Evolutionary conservation across 257 asterid genomes (phyloP), one percentile per base, ranked within the genome.

Genomic region (Scutellaria barbata): DNA sequence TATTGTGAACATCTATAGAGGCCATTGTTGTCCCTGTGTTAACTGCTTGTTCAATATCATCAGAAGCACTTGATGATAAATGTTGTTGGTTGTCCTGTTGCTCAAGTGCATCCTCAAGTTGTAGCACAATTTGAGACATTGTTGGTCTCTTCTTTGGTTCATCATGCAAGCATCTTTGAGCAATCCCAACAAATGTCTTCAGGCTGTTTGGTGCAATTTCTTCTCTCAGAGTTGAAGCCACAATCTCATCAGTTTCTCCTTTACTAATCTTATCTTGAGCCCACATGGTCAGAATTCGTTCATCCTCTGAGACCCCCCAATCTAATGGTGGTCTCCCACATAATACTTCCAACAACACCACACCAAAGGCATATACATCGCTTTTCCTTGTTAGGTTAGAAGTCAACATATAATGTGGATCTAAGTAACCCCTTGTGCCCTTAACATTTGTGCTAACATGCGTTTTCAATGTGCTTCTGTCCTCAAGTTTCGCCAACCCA

Each of bases 361-460:
- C 63, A 7, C 94, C 94, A 53, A 87, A 87, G 50, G 89, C 86
- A 65, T 83, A 87, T 7, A 79, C 82, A 56, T 87, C 90, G 9
- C 84, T 81, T 73, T 83, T 81, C 67, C 80, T 76, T 8, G 88
- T 76, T 58, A 87, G 69, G 74, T 76, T 83, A 5, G 41, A 66
- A 1, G 87, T 83, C 72, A 57, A 70, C 47, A 50, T 63, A 64
- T 87, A 87, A 68, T 83, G 75, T 6, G 89, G 93, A 64, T 87
- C 93, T 3, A 85, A 48, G 81, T 85, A 87, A 8, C 90, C 87
- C 56, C 50, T 67, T 13, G 94, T 87, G 5, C 90, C 94, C 68
- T 85, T 85, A 20, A 87, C 85, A 5, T 74, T 70, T 17, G 89
- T 87, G 71, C 81, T 83, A 20, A 83, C 73, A 42, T 81, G 87